These are phyloP conservation scores for Pestalotiopsis sp. DNA, from an alignment of 2,329 filamentous ascomycete species.

Conservation along the genomic window DNA sequence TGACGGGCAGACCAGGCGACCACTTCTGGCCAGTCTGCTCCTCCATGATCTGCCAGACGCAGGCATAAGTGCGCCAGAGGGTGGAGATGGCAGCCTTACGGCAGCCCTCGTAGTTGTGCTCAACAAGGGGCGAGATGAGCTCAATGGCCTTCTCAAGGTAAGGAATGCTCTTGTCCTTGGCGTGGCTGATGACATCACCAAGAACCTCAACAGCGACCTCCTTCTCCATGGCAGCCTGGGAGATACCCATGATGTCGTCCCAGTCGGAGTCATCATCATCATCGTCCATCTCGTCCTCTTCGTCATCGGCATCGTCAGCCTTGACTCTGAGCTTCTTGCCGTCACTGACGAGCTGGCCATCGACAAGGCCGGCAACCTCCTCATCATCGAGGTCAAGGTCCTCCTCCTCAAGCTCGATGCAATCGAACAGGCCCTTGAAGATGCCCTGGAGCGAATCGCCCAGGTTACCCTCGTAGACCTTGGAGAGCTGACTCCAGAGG, in stretches of 20 bases:
- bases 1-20: conserved; percentile 83
- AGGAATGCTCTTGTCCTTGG: conserved; percentile 54
- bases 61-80: conserved; percentile 90
- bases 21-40: conserved; percentile 80
- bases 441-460: conserved; percentile 77
- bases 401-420: conserved; percentile 85
- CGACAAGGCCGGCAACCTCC: conserved; percentile 48
- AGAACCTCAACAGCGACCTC: conserved; percentile 96
- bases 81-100: conserved; percentile 91
- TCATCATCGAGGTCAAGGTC: conserved; percentile 74
- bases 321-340: conserved; percentile 87
- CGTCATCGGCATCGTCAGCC: conserved; percentile 48
- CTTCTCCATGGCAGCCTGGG: conserved; percentile 90
- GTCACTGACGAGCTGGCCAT: conserved; percentile 63
- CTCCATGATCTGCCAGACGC: conserved; percentile 86
- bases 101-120: conserved; percentile 91
- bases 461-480: conserved; percentile 88
- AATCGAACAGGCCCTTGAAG: conserved; percentile 79
- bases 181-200: conserved; percentile 82
- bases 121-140: conserved; percentile 76
- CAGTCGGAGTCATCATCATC: conserved; percentile 86
- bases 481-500: conserved; percentile 91
- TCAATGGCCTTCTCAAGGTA: conserved; percentile 90
- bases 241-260: conserved; percentile 82
- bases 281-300: conserved; percentile 66